phyloP scores from a whole-genome alignment of 306 rosid genomes.

The Abrus precatorius region DNA sequence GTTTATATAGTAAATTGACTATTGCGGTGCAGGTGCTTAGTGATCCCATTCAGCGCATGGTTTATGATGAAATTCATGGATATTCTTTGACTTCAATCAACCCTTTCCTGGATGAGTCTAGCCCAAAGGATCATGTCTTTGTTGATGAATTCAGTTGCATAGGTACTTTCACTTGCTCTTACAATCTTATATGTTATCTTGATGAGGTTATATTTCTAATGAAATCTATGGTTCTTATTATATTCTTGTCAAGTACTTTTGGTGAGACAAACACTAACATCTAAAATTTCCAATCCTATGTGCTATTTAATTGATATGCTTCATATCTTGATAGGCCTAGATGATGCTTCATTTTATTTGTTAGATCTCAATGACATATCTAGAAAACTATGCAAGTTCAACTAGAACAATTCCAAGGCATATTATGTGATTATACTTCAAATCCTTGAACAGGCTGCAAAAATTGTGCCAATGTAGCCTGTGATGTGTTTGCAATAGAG shows the following conservation, averaged over 20 bases:
- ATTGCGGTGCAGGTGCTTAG: constrained; percentile 87
- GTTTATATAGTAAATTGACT: constrained; percentile 42
- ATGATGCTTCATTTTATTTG: constrained; percentile 35
- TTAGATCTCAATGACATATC: constrained; percentile 26
- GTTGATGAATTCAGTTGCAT: constrained; percentile 97
- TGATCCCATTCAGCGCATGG: constrained; percentile 94
- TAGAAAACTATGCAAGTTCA: constrained; percentile 21
- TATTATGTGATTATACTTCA: constrained; percentile 24
- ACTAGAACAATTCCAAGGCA: constrained; percentile 15
- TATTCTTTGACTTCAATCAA: constrained; percentile 86
- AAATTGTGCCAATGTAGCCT: constrained; percentile 85
- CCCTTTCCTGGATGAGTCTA: constrained; percentile 79
- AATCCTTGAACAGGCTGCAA: constrained; percentile 76
- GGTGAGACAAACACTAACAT: not conserved
- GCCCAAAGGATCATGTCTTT: constrained; percentile 78
- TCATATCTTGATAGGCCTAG: constrained; percentile 20
- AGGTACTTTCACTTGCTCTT: constrained; percentile 58
- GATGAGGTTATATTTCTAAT: not conserved
- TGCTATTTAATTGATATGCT: constrained; percentile 18
- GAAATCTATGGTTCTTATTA: not conserved
- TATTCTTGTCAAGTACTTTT: too few species aligned
- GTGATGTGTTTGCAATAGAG: constrained; percentile 82
- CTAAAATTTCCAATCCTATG: not conserved
- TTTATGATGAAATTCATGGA: constrained; percentile 95
- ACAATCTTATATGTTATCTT: constrained; percentile 16